These are phyloP conservation scores for Lycium ferocissimum DNA, from an alignment of 257 asterid genomes.

Conservation along the genomic window DNA sequence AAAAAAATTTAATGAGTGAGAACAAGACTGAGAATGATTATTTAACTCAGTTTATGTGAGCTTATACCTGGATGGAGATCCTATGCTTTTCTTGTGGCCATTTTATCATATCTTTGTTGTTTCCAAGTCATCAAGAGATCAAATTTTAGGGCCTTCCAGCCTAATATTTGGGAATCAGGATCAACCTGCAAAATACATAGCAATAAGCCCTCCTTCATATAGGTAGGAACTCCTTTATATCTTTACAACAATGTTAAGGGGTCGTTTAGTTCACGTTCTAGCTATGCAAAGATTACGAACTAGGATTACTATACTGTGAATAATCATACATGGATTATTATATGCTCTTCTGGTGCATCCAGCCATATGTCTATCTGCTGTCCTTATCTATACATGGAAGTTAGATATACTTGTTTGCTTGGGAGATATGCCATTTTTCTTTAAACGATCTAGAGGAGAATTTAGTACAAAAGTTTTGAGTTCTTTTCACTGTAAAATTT, in stretches of 20 bases:
- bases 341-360: not conserved
- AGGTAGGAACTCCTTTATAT: not conserved
- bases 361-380: not conserved
- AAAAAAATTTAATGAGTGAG: not conserved
- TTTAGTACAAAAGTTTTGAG: too few relatives aligned
- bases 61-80: conserved; percentile 48
- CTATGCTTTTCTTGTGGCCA: conserved; percentile 50
- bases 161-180: not conserved
- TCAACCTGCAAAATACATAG: conserved; percentile 23
- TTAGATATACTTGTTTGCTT: too few relatives aligned
- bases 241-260: not conserved
- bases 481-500: too few relatives aligned
- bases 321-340: not conserved
- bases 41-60: not conserved
- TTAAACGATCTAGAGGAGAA: not conserved
- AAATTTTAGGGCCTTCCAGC: not conserved
- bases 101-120: conserved; percentile 34
- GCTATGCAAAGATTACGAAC: not conserved
- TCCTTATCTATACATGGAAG: not conserved
- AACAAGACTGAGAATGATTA: not conserved
- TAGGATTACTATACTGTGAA: not conserved
- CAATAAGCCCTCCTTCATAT: not conserved
- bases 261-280: not conserved
- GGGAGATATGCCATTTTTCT: not conserved
- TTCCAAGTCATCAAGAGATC: conserved; percentile 1